Evolutionary conservation across 2,329 filamentous ascomycete genomes (phyloP).

Genomic region (Penicillium sclerotigenum): DNA sequence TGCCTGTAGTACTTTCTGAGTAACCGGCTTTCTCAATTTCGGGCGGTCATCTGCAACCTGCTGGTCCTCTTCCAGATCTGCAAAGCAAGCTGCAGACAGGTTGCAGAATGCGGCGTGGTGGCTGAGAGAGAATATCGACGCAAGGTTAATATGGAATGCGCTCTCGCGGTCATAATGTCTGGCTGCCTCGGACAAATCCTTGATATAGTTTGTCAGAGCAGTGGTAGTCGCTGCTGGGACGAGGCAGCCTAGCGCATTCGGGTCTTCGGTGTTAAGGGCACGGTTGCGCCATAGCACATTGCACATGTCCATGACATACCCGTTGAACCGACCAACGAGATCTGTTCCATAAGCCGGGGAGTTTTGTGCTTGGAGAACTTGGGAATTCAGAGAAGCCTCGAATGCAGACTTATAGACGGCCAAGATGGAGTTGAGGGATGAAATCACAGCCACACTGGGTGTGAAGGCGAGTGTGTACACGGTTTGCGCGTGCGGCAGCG

Average conservation of each 20-base stretch:
- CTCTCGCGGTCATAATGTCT: conserved; percentile 30
- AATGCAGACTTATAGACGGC: conserved; percentile 72
- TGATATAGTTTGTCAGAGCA: conserved; percentile 43
- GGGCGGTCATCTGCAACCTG: conserved; percentile 22
- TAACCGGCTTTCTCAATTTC: conserved; percentile 56
- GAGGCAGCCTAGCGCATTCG: conserved; percentile 56
- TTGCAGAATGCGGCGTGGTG: conserved; percentile 47
- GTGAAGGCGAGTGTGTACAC: conserved; percentile 71
- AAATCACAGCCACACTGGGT: conserved; percentile 60
- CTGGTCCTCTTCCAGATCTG: conserved; percentile 48
- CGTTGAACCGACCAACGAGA: conserved; percentile 71
- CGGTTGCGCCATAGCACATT: conserved; percentile 77
- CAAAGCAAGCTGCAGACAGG: conserved; percentile 48
- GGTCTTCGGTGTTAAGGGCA: conserved; percentile 64
- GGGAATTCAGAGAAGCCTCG: conserved; percentile 56
- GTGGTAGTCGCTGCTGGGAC: conserved; percentile 48
- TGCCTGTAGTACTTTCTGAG: conserved; percentile 61
- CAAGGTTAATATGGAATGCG: conserved; percentile 36
- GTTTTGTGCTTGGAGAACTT: conserved; percentile 33
- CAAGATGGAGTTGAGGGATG: conserved; percentile 67
- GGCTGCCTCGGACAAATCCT: conserved; percentile 35
- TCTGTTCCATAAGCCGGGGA: conserved; percentile 51
- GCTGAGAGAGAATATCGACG: conserved; percentile 47
- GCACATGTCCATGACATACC: conserved; percentile 81
- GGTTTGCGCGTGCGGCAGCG: conserved; percentile 64